These are phyloP conservation scores for Rhizopus microsporus DNA, from an alignment of 371 early-diverging fungal genomes.

Conservation along the genomic window DNA sequence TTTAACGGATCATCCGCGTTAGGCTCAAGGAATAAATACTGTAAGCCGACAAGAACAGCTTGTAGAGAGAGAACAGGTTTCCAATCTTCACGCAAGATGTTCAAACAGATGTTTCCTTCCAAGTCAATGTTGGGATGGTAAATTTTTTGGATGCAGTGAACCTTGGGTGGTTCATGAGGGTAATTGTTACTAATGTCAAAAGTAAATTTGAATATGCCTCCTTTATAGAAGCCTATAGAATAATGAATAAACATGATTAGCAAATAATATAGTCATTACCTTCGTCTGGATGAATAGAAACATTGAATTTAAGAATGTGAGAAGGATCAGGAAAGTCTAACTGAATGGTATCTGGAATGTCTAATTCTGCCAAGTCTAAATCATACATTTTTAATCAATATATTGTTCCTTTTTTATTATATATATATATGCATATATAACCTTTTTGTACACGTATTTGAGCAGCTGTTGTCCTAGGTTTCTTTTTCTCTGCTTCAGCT, in stretches of 20 bases:
- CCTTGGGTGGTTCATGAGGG: conserved; percentile 99
- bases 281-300: conserved; percentile 89
- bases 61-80: conserved; percentile 98
- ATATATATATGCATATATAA: too few species aligned
- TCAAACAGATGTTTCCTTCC: conserved; percentile 98
- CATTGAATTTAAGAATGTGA: conserved; percentile 83
- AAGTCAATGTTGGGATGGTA: conserved; percentile 99
- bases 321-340: conserved; percentile 78
- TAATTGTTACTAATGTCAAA: conserved; percentile 93
- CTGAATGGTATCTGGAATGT: conserved; percentile 79
- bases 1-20: conserved; percentile 99
- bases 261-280: conserved; percentile 49
- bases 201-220: conserved; percentile 91
- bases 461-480: conserved; percentile 86
- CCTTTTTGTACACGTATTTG: conserved; percentile 94
- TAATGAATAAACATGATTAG: not conserved
- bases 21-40: conserved; percentile 96
- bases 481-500: conserved; percentile 73
- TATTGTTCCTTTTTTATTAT: conserved; percentile 3
- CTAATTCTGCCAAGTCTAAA: conserved; percentile 84
- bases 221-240: conserved; percentile 83
- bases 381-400: not conserved
- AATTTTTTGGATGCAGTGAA: conserved; percentile 92
- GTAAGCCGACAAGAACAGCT: conserved; percentile 94
- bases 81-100: conserved; percentile 99